Conservation (phyloP, 2,329 filamentous ascomycete genomes). For the Coniella lustricola region DNA sequence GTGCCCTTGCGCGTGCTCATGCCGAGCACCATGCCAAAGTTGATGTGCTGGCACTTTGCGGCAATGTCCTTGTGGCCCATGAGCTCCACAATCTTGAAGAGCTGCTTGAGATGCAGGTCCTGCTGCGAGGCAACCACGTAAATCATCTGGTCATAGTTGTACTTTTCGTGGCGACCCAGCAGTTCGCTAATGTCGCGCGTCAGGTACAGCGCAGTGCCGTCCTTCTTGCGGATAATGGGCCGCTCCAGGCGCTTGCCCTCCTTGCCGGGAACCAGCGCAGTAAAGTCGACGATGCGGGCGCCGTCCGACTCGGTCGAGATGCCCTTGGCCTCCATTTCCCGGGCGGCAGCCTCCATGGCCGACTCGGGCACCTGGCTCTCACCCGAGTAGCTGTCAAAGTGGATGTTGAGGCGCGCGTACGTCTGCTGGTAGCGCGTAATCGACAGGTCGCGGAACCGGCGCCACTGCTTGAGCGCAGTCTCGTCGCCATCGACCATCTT, state of each 20-base stretch:
- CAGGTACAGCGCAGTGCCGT: constrained; percentile 70
- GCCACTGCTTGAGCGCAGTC: constrained; percentile 55
- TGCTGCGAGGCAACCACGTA: constrained; percentile 70
- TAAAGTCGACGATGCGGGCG: constrained; percentile 65
- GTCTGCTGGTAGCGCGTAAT: constrained; percentile 61
- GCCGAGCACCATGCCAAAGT: constrained; percentile 65
- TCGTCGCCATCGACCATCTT: constrained; percentile 63
- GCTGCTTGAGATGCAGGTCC: constrained; percentile 64
- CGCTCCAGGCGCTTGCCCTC: constrained; percentile 63
- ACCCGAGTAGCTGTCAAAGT: constrained; percentile 66
- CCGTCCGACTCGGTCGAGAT: constrained; percentile 66
- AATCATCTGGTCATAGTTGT: constrained; percentile 71
- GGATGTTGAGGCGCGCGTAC: constrained; percentile 64
- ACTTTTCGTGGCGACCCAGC: constrained; percentile 54
- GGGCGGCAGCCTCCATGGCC: constrained; percentile 57
- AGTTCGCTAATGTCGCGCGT: constrained; percentile 73
- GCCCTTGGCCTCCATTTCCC: constrained; percentile 55
- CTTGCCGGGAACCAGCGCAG: constrained; percentile 59
- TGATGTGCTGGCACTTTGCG: constrained; percentile 64
- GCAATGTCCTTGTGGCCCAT: constrained; percentile 63
- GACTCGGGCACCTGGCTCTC: constrained; percentile 66
- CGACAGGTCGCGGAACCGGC: constrained; percentile 58
- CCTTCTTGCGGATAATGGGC: constrained; percentile 64
- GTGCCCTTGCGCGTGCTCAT: constrained; percentile 68
- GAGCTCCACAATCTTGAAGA: constrained; percentile 71